Percentiles rank a stretch among this genome's conserved stretches.
These are phyloP conservation scores for Neurospora sp. DNA, from an alignment of 495 filamentous ascomycete species.

Conservation along the genomic window DNA sequence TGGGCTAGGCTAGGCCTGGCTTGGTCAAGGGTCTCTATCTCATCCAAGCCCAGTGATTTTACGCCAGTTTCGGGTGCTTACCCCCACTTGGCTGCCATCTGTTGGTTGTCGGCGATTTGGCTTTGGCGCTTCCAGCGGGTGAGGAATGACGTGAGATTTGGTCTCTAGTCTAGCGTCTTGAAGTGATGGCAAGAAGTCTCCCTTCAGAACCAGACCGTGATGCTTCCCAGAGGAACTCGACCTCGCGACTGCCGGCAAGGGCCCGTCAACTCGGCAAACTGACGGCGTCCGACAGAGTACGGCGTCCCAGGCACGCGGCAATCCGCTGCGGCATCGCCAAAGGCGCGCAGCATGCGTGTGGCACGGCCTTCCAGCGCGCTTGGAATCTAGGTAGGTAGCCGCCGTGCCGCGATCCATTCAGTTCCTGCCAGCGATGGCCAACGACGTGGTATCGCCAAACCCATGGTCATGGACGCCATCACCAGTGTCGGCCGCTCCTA, in stretches of 20 bases:
- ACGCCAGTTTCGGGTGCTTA: neutral
- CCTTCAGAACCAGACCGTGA: neutral
- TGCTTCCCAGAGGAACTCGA: neutral
- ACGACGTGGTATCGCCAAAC: neutral
- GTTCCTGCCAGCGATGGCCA: neutral
- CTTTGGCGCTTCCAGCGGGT: neutral
- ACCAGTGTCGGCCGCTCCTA: neutral
- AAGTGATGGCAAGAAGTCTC: neutral
- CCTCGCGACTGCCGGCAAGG: neutral
- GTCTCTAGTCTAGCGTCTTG: neutral
- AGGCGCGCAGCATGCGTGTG: neutral
- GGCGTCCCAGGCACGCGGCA: neutral
- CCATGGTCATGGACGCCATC: neutral
- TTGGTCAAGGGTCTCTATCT: neutral
- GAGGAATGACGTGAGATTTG: neutral
- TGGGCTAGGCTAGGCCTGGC: neutral
- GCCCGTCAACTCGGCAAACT: neutral
- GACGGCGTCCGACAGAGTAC: neutral
- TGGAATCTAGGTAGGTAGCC: neutral
- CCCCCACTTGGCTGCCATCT: neutral
- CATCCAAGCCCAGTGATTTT: neutral
- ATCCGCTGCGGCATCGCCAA: neutral
- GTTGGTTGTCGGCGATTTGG: neutral
- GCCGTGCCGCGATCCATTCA: neutral
- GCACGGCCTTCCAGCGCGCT: neutral